Conservation (phyloP, 257 asterid genomes). For the Nicotiana obtusifolia region DNA sequence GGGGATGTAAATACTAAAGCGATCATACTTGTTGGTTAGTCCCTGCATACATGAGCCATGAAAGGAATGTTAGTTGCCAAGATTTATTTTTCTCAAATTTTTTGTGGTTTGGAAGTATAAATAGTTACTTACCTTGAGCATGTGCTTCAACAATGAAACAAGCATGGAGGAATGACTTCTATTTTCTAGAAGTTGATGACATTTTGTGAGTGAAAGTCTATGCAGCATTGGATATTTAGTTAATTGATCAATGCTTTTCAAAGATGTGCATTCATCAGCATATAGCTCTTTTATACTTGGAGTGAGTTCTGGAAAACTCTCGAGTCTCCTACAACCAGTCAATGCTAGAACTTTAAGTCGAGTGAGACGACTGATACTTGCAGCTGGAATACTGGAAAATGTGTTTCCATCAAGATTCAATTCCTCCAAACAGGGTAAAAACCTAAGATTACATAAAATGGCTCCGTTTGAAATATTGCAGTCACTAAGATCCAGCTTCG, state of each 20-base stretch:
- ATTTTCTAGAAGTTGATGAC: not conserved
- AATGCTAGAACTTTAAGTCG: conserved; percentile 11
- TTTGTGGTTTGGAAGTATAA: too few species aligned
- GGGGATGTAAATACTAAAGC: not conserved
- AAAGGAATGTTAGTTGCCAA: too few species aligned
- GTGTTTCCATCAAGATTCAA: conserved; percentile 4
- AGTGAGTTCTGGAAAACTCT: conserved; percentile 11
- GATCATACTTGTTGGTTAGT: not conserved
- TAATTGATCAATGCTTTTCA: conserved; percentile 1
- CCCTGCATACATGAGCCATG: too few species aligned
- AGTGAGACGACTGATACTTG: not conserved
- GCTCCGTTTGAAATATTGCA: conserved; percentile 7
- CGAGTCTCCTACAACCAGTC: conserved; percentile 2
- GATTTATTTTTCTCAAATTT: too few species aligned
- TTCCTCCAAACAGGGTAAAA: conserved; percentile 1
- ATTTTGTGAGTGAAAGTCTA: not conserved
- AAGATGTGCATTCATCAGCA: conserved; percentile 9
- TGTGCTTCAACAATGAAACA: not conserved
- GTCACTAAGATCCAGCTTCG: not conserved
- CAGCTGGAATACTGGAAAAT: not conserved
- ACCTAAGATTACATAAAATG: not conserved
- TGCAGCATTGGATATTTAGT: not conserved
- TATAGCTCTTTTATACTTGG: not conserved
- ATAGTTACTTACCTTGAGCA: conserved; percentile 3
- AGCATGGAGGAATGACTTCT: too few species aligned